Conservation (phyloP, 257 asterid species). For the Petunia axillaris region DNA sequence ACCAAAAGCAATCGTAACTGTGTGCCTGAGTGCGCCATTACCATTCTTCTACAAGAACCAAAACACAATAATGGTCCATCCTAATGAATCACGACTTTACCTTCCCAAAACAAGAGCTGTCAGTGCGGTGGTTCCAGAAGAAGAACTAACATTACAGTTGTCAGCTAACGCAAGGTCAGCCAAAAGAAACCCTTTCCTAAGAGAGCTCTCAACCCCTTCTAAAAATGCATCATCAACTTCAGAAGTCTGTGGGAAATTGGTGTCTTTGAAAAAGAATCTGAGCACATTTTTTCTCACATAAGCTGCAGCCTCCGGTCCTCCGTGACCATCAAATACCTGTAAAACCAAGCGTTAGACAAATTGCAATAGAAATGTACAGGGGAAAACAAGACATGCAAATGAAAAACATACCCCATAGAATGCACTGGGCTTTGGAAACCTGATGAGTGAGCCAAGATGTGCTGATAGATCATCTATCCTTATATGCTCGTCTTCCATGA, state of each 20-base stretch:
- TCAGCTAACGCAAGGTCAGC: constrained; percentile 74
- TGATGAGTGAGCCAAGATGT: constrained; percentile 60
- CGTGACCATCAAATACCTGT: constrained; percentile 87
- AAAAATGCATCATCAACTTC: constrained; percentile 49
- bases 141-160: constrained; percentile 55
- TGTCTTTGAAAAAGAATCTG: constrained; percentile 62
- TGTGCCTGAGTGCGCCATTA: neutral
- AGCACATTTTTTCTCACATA: constrained; percentile 58
- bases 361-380: neutral
- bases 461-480: constrained; percentile 69
- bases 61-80: constrained; percentile 29
- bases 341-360: neutral
- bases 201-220: constrained; percentile 38
- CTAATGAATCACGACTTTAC: constrained; percentile 42
- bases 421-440: constrained; percentile 68
- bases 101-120: constrained; percentile 68
- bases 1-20: neutral
- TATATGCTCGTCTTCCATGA: constrained; percentile 89
- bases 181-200: constrained; percentile 60
- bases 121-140: constrained; percentile 78
- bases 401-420: constrained; percentile 64
- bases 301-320: constrained; percentile 93
- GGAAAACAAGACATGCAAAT: neutral
- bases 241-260: constrained; percentile 52
- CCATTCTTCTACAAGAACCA: neutral